Percentiles rank a stretch among this genome's conserved stretches.
Conservation (phyloP, 1,139 yeast genomes). For the Hansenula lynferdii region DNA sequence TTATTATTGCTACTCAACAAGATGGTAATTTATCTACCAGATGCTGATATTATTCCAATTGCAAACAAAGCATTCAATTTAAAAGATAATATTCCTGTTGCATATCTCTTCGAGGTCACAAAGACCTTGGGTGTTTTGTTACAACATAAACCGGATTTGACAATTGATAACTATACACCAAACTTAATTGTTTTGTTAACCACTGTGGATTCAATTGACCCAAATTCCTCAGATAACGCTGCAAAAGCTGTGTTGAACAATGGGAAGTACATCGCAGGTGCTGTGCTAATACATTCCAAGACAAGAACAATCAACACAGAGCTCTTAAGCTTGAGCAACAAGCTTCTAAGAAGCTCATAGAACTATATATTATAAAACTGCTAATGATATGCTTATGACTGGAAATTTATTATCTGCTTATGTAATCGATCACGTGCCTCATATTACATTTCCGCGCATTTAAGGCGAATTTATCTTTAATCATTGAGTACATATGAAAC, state of each 20-base stretch:
- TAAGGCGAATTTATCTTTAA: too few relatives aligned
- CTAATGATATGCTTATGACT: too few relatives aligned
- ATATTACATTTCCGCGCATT: too few relatives aligned
- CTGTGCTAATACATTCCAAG: conserved; percentile 4
- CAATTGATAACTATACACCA: conserved; percentile 7
- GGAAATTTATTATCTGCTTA: too few relatives aligned
- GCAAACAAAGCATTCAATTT: conserved; percentile 10
- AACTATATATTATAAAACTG: too few relatives aligned
- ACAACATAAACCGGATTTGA: conserved; percentile 10
- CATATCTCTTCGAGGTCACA: conserved; percentile 19
- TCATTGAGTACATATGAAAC: too few relatives aligned
- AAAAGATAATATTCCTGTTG: conserved; percentile 8
- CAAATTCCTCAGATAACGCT: conserved; percentile 6
- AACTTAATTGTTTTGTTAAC: conserved; percentile 9
- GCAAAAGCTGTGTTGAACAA: conserved; percentile 17
- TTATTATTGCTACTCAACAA: conserved; percentile 16
- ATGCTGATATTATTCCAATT: conserved; percentile 6
- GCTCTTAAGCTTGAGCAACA: not conserved
- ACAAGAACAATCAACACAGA: not conserved
- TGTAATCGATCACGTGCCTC: too few relatives aligned
- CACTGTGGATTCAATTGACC: conserved; percentile 5
- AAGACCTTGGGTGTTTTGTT: conserved; percentile 21
- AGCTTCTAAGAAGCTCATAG: not conserved
- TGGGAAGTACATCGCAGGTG: conserved; percentile 14
- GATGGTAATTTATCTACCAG: conserved; percentile 12